Conservation (phyloP, 2,329 filamentous ascomycete species). For the Botrytis fabae region DNA sequence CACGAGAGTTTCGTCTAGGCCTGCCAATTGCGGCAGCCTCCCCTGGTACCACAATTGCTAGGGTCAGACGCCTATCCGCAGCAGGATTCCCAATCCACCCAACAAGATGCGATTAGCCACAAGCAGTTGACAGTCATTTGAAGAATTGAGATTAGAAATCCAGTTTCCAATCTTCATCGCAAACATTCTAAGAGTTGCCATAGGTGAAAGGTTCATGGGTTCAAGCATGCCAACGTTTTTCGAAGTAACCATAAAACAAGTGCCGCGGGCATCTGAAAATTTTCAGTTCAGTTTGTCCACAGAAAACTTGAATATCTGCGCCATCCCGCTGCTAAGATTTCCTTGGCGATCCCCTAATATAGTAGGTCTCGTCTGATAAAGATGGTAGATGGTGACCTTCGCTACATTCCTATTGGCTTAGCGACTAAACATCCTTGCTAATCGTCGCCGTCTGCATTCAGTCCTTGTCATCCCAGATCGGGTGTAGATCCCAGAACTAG, state of each 20-base stretch:
- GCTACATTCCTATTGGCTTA: not conserved
- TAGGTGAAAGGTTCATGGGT: not conserved
- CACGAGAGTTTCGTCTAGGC: not conserved
- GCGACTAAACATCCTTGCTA: not conserved
- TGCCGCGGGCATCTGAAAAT: not conserved
- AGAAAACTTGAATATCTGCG: constrained; percentile 3
- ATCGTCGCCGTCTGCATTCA: not conserved
- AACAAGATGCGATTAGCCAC: not conserved
- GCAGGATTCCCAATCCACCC: not conserved
- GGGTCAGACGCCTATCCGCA: not conserved
- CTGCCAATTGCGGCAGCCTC: not conserved
- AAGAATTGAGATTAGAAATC: not conserved
- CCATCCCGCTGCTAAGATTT: constrained; percentile 12
- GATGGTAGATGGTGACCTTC: not conserved
- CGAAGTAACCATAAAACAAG: not conserved
- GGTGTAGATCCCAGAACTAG: not conserved
- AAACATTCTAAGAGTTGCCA: not conserved
- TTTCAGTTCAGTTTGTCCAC: not conserved
- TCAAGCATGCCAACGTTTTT: not conserved
- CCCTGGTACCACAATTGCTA: not conserved
- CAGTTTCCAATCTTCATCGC: not conserved
- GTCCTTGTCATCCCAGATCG: not conserved
- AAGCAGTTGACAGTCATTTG: not conserved
- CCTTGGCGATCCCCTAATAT: constrained; percentile 9
- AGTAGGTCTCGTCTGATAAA: constrained; percentile 5